Evolutionary conservation across 2,329 filamentous ascomycete genomes (phyloP).

Genomic region (Arthrobotrys conoides): DNA sequence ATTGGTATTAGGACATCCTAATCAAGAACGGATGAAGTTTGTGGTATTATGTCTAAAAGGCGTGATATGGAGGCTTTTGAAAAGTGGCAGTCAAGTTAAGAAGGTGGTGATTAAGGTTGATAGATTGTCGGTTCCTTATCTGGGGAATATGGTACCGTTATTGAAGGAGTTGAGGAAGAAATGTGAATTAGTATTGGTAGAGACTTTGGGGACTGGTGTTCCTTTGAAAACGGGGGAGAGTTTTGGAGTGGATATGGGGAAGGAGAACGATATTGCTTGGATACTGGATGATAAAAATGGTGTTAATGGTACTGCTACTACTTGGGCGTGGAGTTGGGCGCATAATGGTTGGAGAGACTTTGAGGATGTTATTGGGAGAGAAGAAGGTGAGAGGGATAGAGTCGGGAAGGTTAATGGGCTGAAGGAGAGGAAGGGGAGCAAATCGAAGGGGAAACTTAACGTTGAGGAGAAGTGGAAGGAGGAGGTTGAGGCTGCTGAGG

Average conservation of each 20-base stretch:
- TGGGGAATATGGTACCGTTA: slow-evolving; percentile 3
- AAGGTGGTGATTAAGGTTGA: slow-evolving; percentile 15
- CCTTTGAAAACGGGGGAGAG: neutral
- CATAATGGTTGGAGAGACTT: slow-evolving; percentile 24
- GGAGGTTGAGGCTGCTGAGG: no score
- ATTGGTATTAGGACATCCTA: slow-evolving; percentile 32
- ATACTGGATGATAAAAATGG: slow-evolving; percentile 27
- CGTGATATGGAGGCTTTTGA: slow-evolving; percentile 15
- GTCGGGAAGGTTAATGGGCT: slow-evolving; percentile 4
- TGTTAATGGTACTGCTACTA: no score
- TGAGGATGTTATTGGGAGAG: neutral
- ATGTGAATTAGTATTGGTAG: neutral
- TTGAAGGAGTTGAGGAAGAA: slow-evolving; percentile 21
- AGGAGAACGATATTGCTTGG: slow-evolving; percentile 36
- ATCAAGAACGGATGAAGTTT: slow-evolving; percentile 42
- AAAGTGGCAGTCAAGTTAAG: neutral
- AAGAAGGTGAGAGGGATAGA: slow-evolving; percentile 19
- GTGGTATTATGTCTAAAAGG: slow-evolving; percentile 38
- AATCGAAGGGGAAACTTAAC: neutral
- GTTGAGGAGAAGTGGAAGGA: neutral
- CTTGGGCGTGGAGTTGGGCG: slow-evolving; percentile 36
- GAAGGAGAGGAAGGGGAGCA: slow-evolving; percentile 12
- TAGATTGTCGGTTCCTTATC: slow-evolving; percentile 23
- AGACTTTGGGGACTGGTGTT: neutral
- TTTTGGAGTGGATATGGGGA: slow-evolving; percentile 12